phyloP scores from a whole-genome alignment of 2,329 filamentous ascomycete genomes.

The Albifimbria verrucaria region DNA sequence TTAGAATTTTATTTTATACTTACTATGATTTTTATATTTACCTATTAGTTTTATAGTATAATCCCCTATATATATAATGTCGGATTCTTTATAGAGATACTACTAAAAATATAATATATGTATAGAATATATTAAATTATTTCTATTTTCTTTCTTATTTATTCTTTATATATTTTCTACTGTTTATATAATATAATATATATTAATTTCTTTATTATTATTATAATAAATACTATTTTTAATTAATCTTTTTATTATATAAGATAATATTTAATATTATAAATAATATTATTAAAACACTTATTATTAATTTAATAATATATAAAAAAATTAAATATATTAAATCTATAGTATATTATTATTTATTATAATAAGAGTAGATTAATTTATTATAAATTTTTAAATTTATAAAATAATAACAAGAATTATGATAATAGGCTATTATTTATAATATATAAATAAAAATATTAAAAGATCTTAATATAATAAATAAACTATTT shows the following conservation, averaged over 20 bases:
- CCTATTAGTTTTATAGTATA: neutral
- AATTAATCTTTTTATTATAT: neutral
- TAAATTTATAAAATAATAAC: no score
- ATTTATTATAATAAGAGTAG: neutral
- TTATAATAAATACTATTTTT: neutral
- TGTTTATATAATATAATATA: no score
- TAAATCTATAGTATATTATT: neutral
- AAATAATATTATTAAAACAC: neutral
- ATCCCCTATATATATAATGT: neutral
- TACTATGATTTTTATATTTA: no score
- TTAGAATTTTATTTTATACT: neutral
- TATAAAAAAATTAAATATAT: neutral
- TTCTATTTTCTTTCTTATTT: no score
- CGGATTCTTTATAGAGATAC: neutral
- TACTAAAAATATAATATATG: neutral
- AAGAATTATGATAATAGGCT: neutral
- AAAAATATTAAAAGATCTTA: neutral
- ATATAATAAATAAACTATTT: neutral
- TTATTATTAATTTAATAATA: neutral
- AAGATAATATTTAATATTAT: neutral
- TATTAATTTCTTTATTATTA: neutral
- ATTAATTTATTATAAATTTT: neutral
- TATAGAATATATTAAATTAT: no score
- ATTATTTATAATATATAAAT: constrained; percentile 3
- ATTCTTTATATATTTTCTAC: no score